Evolutionary conservation across 2,329 filamentous ascomycete species (phyloP).

Genomic region (Claviceps spartinae): DNA sequence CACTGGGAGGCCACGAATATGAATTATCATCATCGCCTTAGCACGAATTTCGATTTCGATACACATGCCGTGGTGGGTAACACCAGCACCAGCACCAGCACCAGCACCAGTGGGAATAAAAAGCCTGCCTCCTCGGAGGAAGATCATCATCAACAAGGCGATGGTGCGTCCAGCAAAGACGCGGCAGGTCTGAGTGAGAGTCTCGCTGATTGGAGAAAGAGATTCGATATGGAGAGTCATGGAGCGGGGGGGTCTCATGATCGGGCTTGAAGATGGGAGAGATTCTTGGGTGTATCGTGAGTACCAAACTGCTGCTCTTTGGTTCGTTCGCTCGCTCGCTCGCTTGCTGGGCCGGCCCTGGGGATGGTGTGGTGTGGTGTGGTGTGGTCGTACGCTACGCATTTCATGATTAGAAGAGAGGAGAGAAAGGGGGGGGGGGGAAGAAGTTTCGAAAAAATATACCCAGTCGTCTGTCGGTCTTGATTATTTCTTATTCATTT

Average conservation of each 20-base stretch:
- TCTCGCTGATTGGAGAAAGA: conserved; percentile 66
- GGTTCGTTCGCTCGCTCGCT: too few species aligned
- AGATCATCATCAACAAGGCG: conserved; percentile 22
- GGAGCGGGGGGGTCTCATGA: conserved; percentile 4
- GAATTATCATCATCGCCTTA: conserved; percentile 85
- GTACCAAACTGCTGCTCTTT: too few species aligned
- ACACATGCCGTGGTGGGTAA: conserved; percentile 15
- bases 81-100: not conserved
- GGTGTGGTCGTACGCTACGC: conserved; percentile 10
- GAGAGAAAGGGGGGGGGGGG: too few species aligned
- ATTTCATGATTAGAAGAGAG: conserved; percentile 14
- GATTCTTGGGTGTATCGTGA: too few species aligned
- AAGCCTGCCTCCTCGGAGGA: conserved; percentile 9
- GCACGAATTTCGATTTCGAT: conserved; percentile 82
- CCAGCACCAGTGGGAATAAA: conserved; percentile 19
- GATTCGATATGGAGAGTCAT: conserved; percentile 46
- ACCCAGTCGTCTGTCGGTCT: conserved; percentile 13
- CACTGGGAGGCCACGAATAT: conserved; percentile 97
- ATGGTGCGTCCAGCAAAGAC: conserved; percentile 9
- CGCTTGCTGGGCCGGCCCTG: too few species aligned
- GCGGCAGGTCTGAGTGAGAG: conserved; percentile 51
- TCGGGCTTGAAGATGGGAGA: not conserved
- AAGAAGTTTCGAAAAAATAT: conserved; percentile 9
- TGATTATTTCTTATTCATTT: not conserved
- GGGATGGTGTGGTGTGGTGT: not conserved